Percentiles rank a stretch among this genome's conserved stretches.
Evolutionary conservation across 176 grass and related monocot genomes (phyloP).

Genomic region (Thinopyrum elongatum): DNA sequence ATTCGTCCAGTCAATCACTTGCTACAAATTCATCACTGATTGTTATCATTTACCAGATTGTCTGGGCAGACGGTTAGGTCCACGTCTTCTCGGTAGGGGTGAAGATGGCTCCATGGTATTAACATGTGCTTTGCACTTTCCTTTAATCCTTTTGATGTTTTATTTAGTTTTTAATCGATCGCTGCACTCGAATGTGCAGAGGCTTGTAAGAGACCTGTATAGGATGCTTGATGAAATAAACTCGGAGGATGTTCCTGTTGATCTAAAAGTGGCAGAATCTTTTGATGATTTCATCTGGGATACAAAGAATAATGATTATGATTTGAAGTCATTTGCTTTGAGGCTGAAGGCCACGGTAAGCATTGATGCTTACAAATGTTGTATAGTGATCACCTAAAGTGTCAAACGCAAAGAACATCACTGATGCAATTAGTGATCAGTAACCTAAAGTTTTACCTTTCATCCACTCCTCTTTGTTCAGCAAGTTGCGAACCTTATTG

Average conservation of each 20-base stretch:
- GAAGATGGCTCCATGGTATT: slow-evolving; percentile 79
- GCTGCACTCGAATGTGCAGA: slow-evolving; percentile 47
- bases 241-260: slow-evolving; percentile 60
- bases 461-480: slow-evolving; percentile 11
- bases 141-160: background rate
- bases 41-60: slow-evolving; percentile 83
- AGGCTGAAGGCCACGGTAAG: slow-evolving; percentile 75
- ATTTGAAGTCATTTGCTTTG: slow-evolving; percentile 82
- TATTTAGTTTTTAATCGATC: slow-evolving; percentile 26
- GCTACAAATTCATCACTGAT: slow-evolving; percentile 28
- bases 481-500: slow-evolving; percentile 20
- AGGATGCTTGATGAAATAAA: slow-evolving; percentile 73
- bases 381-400: background rate
- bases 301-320: slow-evolving; percentile 81
- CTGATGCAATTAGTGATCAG: background rate
- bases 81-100: slow-evolving; percentile 78
- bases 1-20: background rate
- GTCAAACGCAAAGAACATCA: background rate
- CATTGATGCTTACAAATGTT: background rate
- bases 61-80: slow-evolving; percentile 82
- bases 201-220: slow-evolving; percentile 84
- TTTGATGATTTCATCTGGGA: slow-evolving; percentile 91
- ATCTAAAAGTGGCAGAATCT: slow-evolving; percentile 72
- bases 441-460: slow-evolving; percentile 3
- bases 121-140: slow-evolving; percentile 9